Base-by-base conservation (phyloP, 208 protist genomes). In the Acanthamoeba triangularis region DNA sequence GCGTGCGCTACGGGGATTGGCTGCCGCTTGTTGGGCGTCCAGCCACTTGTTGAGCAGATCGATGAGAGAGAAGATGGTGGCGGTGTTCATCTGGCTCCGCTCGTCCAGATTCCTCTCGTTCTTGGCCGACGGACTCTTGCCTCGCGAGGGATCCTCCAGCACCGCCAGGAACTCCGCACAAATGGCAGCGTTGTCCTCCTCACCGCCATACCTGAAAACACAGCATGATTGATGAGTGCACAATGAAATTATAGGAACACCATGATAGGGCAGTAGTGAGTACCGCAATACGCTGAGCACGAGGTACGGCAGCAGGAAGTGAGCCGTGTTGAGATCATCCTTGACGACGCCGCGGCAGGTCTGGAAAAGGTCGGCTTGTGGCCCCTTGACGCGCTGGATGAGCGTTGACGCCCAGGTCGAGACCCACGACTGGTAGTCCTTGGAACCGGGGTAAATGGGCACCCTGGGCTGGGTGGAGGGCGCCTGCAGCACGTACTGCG, bases 291-390 rank as follows among this genome's bases (percentile, higher is more conserved):
- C 80, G 78, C 95, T 96, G 18, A 96, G 54, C 10, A 97, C 90
- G 6, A 97, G n/a, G 14, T 94, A 93, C 8, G 96, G 96, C 6
- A 97, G 94, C 4, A 97, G 47, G 59, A 94, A 97, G 37, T 95
- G 95, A 33, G 96, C 95, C 5, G 94, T 96, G 25, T 93, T 93
- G 59, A 97, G 61, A 69, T 97, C 96, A 54, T 96, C 96, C 33
- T 96, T 96, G 49, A 97, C 61, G 25, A 97, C 96, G 41, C 78
- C 96, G 49, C 96, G 93, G 69, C 95, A 97, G 25, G 95, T 82
- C 23, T 52, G 84, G 52, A 97, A 97, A 3, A 97, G 95, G 18
- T 92, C 14, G 33, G 90, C 90, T 5, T 80, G 63, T 4, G 85
- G 35, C 16, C 95, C 95, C 74, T 65, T 65, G 3, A 93, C 82